A percentile compares a stretch with the other conserved stretches of the same genome.
Conservation (phyloP, 345 rosid genomes). For the Melaleuca alternifolia region DNA sequence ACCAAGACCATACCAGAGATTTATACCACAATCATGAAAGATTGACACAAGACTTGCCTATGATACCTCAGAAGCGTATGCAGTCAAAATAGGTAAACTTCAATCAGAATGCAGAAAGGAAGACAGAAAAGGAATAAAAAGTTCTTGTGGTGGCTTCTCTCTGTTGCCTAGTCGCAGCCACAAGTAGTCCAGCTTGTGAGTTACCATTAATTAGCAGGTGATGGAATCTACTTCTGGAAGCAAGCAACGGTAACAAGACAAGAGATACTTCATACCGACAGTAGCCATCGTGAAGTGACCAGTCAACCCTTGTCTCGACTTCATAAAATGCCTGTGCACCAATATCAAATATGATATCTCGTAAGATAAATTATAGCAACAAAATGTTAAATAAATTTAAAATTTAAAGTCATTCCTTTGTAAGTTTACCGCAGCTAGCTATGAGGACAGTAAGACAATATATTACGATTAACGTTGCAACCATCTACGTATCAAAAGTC, state of each 20-base stretch:
- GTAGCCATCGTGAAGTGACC: constrained; percentile 54
- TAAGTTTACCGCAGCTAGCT: neutral
- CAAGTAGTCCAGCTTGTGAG: neutral
- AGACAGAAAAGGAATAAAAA: neutral
- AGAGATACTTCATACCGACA: constrained; percentile 43
- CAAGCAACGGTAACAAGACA: neutral
- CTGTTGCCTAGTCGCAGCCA: neutral
- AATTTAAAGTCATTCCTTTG: neutral
- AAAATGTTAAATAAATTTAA: neutral
- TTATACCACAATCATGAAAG: neutral
- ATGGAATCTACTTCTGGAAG: neutral
- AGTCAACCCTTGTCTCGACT: constrained; percentile 65
- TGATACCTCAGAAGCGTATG: neutral
- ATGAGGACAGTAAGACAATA: neutral
- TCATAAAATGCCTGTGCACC: constrained; percentile 15
- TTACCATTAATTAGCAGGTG: neutral
- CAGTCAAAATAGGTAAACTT: neutral
- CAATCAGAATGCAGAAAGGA: neutral
- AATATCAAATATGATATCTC: neutral
- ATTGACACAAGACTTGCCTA: neutral
- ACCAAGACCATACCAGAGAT: neutral
- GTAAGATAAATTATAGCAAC: neutral
- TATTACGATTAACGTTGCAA: neutral
- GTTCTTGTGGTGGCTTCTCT: neutral
- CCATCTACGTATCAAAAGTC: neutral